Evolutionary conservation across 208 protist genomes (phyloP), one percentile per base, ranked within the genome.

Genomic region (Wallacemonas collosoma): DNA sequence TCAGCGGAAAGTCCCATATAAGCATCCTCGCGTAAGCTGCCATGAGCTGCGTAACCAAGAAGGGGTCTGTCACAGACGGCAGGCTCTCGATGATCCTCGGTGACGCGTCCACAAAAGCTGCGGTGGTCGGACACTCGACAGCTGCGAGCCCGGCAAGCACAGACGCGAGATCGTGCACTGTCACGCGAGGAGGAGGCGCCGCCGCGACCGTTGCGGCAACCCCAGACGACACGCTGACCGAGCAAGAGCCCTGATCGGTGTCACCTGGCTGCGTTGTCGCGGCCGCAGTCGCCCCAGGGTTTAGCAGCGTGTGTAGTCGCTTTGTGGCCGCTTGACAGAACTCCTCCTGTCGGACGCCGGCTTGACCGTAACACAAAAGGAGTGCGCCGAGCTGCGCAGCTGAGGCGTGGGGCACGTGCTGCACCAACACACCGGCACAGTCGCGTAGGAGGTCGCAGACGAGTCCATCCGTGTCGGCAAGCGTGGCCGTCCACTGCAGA

Each of bases 1-100:
- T 62, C 2, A 93, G 78, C 9, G 68, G 77, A 53, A 91, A 95
- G 56, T 91, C 82, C 88, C 87, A 93, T 5, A 95, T 80, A 6
- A 95, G 70, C 88, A 89, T 87, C 68, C 88, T 88, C 14, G 88
- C 77, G 41, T 88, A 95, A 14, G 90, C 75, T 3, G 86, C 85
- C 26, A 95, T 60, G 38, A 93, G 75, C 44, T 75, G 68, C 48
- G 77, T 76, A 15, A 82, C 61, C 8, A 57, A 4, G 14, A 68
- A 60, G 4, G 71, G 47, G 45, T 58, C 58, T 14, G 48, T 68
- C 17, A 65, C 15, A 3, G 50, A 50, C 45, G 44, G 3, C 1
- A 76, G 65, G 53, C 67, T 61, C 51, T 44, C n/a, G 44, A 82
- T 70, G 8, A 94, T 76, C 41, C 65, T 15, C 11, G 79, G 79